These are phyloP conservation scores for Cryptococcus sp. DNA, from an alignment of 1,284 basidiomycete genomes.

Conservation along the genomic window DNA sequence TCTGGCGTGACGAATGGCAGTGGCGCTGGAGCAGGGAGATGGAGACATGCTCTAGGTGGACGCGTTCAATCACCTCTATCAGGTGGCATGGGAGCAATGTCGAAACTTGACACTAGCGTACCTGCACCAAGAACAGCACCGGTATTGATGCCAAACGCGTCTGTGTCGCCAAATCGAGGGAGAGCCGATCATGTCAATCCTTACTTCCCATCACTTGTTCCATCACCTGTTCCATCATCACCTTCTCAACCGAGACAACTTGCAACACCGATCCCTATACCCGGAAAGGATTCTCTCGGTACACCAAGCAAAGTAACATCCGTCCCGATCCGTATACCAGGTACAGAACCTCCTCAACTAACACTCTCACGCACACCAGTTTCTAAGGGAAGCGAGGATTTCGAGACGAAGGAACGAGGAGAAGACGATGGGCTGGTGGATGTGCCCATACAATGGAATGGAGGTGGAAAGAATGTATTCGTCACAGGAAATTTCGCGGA, in stretches of 20 bases:
- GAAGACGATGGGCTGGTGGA: conserved; percentile 34
- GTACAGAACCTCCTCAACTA: conserved; percentile 21
- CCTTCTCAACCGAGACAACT: background rate
- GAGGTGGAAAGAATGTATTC: conserved; percentile 51
- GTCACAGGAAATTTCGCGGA: conserved; percentile 58
- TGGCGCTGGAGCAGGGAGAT: conserved; percentile 6
- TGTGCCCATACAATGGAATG: conserved; percentile 46
- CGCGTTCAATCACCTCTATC: conserved; percentile 21
- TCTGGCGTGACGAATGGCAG: background rate
- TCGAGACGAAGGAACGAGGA: conserved; percentile 5
- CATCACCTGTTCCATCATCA: conserved; percentile 6
- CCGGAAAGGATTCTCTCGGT: conserved; percentile 5
- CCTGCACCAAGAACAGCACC: conserved; percentile 8
- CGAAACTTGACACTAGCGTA: conserved; percentile 14
- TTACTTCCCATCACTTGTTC: conserved; percentile 32
- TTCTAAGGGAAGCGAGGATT: conserved; percentile 4
- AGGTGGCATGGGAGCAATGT: conserved; percentile 28
- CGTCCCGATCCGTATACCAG: background rate
- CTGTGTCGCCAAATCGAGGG: conserved; percentile 2
- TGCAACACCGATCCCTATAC: conserved; percentile 20
- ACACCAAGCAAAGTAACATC: background rate
- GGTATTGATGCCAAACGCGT: conserved; percentile 8
- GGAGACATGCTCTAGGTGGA: conserved; percentile 31
- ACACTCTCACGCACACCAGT: conserved; percentile 28
- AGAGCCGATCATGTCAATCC: conserved; percentile 16